Conservation (phyloP, 2,329 filamentous ascomycete species). For the Ophiostoma quercus region DNA sequence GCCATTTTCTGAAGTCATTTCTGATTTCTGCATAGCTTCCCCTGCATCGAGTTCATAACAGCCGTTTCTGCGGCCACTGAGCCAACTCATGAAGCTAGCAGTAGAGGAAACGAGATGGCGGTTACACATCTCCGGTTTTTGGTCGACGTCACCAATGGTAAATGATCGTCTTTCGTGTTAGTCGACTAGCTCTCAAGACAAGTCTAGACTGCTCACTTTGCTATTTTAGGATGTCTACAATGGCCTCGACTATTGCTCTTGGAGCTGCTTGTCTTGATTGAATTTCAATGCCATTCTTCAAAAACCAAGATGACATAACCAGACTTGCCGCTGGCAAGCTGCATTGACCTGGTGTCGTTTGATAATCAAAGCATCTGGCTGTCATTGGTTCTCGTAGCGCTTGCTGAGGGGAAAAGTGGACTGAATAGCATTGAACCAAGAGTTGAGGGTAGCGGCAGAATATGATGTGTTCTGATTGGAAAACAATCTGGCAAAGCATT, state of each 20-base stretch:
- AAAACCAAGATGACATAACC: background rate
- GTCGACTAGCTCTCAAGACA: background rate
- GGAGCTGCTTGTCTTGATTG: background rate
- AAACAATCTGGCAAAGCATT: background rate
- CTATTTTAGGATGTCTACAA: background rate
- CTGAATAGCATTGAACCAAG: background rate
- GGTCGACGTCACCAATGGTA: background rate
- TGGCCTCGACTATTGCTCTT: background rate
- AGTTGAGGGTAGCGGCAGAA: background rate
- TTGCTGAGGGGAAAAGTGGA: background rate
- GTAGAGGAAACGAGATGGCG: background rate
- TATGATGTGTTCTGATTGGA: background rate
- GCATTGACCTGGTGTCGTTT: background rate
- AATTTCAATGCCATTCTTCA: background rate
- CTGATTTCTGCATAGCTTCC: background rate
- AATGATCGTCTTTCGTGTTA: background rate
- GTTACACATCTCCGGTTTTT: constrained; percentile 8
- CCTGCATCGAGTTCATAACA: background rate
- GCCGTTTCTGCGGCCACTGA: background rate
- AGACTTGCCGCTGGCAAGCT: background rate
- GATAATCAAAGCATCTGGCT: background rate
- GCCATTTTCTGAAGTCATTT: background rate
- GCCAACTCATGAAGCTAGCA: background rate
- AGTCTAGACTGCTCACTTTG: background rate
- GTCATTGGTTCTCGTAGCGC: background rate